Evolutionary conservation across 345 rosid genomes (phyloP).

Genomic region (Jatropha curcas): DNA sequence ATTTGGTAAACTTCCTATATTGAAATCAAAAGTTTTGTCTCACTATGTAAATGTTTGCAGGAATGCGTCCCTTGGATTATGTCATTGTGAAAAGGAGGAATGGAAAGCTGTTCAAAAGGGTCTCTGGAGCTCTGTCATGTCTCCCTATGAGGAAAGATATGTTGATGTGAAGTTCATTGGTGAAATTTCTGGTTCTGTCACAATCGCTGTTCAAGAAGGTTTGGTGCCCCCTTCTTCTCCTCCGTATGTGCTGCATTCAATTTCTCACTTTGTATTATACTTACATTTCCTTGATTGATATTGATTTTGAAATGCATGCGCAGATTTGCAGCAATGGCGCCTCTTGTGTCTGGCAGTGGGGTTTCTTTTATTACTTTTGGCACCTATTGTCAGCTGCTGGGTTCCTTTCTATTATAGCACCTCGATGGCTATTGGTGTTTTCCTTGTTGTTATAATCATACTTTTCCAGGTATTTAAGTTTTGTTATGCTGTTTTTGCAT

Average conservation of each 20-base stretch:
- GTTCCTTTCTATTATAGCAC: slow-evolving; percentile 91
- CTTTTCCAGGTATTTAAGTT: slow-evolving; percentile 72
- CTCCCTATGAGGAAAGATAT: slow-evolving; percentile 72
- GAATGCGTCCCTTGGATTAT: slow-evolving; percentile 69
- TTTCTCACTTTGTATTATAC: background rate
- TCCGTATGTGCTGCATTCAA: background rate
- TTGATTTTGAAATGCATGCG: slow-evolving; percentile 18
- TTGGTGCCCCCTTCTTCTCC: background rate
- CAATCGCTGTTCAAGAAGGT: slow-evolving; percentile 66
- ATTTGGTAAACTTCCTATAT: background rate
- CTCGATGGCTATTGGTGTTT: slow-evolving; percentile 88
- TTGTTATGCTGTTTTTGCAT: background rate
- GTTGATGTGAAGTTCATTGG: slow-evolving; percentile 67
- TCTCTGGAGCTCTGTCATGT: slow-evolving; percentile 60
- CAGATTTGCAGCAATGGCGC: slow-evolving; percentile 88
- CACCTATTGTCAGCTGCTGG: slow-evolving; percentile 86
- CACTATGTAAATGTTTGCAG: slow-evolving; percentile 36
- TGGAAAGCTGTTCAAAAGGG: slow-evolving; percentile 77
- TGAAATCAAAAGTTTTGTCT: background rate
- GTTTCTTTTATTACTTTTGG: slow-evolving; percentile 56
- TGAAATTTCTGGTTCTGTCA: slow-evolving; percentile 48
- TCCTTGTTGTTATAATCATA: slow-evolving; percentile 73
- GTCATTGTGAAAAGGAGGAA: slow-evolving; percentile 66
- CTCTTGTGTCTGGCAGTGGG: slow-evolving; percentile 68
- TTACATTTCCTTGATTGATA: background rate